phyloP scores from a whole-genome alignment of 331 rosid genomes.

The Stylosanthes scabra region DNA sequence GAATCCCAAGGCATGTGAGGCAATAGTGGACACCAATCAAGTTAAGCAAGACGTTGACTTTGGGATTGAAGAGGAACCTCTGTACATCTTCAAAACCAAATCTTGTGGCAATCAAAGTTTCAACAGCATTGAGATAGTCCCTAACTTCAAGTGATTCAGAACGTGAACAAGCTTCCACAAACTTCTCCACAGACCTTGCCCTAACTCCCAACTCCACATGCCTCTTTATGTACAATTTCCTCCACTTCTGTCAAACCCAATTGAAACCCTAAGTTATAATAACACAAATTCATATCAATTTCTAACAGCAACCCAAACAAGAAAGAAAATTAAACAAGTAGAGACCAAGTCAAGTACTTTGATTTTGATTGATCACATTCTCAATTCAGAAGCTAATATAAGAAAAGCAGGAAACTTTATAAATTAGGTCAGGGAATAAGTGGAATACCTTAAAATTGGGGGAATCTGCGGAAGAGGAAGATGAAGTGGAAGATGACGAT shows the following conservation, averaged over 20 bases:
- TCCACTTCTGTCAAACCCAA: slow-evolving; percentile 62
- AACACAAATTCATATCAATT: background rate
- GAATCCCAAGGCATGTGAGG: slow-evolving; percentile 52
- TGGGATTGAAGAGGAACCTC: slow-evolving; percentile 62
- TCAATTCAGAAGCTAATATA: slow-evolving; percentile 24
- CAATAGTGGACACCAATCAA: slow-evolving; percentile 80
- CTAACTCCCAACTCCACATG: slow-evolving; percentile 57
- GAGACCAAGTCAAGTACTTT: background rate
- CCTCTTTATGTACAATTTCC: slow-evolving; percentile 59
- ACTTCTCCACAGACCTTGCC: slow-evolving; percentile 50
- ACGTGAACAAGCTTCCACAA: slow-evolving; percentile 50
- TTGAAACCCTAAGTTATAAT: background rate
- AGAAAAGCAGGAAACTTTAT: background rate
- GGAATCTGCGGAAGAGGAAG: slow-evolving; percentile 30
- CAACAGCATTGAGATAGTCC: slow-evolving; percentile 64
- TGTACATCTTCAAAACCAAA: slow-evolving; percentile 73
- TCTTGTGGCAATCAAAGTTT: slow-evolving; percentile 44
- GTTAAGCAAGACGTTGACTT: slow-evolving; percentile 56
- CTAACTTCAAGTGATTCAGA: slow-evolving; percentile 63
- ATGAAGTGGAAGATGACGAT: slow-evolving; percentile 36
- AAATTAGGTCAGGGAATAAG: slow-evolving; percentile 6
- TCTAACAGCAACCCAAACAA: background rate
- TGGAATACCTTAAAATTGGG: slow-evolving; percentile 47
- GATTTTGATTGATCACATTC: slow-evolving; percentile 12
- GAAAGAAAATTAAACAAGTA: background rate